Conservation (phyloP, 805 yeast species). For the Hanseniaspora lachancei region DNA sequence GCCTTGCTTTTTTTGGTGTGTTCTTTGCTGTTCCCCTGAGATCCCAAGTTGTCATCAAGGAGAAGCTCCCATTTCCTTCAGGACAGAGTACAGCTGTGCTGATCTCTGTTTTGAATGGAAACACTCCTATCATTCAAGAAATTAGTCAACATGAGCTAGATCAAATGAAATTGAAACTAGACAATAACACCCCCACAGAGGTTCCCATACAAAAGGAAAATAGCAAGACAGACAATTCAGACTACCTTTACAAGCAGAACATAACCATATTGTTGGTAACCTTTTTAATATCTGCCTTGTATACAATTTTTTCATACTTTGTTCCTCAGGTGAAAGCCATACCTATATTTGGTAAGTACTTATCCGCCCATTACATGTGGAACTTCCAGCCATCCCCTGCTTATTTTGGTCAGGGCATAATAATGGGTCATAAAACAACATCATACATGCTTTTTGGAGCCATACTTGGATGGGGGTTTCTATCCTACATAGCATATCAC, state of each 20-base stretch:
- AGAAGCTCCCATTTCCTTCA: constrained; percentile 82
- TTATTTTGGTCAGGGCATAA: constrained; percentile 91
- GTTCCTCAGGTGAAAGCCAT: constrained; percentile 53
- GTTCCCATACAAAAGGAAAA: neutral
- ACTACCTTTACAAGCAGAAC: constrained; percentile 36
- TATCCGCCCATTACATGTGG: constrained; percentile 63
- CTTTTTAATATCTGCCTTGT: constrained; percentile 54
- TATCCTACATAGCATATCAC: constrained; percentile 66
- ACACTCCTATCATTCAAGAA: constrained; percentile 38
- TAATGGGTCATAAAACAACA: constrained; percentile 90
- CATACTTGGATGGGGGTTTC: constrained; percentile 76
- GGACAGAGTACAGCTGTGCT: constrained; percentile 93
- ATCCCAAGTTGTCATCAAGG: constrained; percentile 73
- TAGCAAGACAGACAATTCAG: neutral
- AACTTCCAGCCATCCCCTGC: constrained; percentile 94
- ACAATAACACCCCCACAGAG: constrained; percentile 15
- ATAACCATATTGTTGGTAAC: constrained; percentile 47
- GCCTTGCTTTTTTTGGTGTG: constrained; percentile 86
- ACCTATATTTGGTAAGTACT: constrained; percentile 59
- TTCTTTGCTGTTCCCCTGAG: constrained; percentile 87
- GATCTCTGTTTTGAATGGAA: constrained; percentile 66
- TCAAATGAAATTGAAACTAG: constrained; percentile 19
- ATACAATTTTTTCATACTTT: constrained; percentile 61
- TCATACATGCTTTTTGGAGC: constrained; percentile 85
- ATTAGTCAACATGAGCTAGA: constrained; percentile 21